Conservation (phyloP, 768 basidiomycete genomes). For the Macrolepiota fuliginosa region DNA sequence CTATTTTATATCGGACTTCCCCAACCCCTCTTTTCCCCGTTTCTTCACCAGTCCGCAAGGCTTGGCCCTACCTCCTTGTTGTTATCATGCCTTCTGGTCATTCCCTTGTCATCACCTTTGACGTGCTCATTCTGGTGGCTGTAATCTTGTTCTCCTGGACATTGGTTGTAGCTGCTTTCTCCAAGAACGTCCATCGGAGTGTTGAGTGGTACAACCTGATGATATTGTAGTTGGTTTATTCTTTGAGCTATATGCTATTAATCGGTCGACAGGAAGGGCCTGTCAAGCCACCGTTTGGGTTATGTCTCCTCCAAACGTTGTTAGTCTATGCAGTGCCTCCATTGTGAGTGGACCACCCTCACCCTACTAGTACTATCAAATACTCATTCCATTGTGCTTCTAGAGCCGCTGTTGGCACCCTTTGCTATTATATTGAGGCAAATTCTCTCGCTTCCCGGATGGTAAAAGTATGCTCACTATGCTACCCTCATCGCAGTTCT, state of each 20-base stretch:
- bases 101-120: conserved; percentile 8
- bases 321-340: background rate
- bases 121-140: background rate
- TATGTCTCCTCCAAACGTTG: conserved; percentile 9
- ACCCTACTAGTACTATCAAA: background rate
- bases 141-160: background rate
- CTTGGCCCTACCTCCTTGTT: too few species aligned
- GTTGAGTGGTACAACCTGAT: conserved; percentile 8
- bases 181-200: background rate
- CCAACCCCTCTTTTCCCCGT: too few species aligned
- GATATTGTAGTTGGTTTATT: conserved; percentile 2
- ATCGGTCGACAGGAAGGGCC: background rate
- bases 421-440: conserved; percentile 5
- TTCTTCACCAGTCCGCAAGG: too few species aligned
- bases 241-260: conserved; percentile 4
- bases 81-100: conserved; percentile 1
- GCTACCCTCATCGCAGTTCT: background rate
- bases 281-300: background rate
- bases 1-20: too few species aligned
- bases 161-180: background rate
- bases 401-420: background rate
- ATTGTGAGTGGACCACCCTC: background rate
- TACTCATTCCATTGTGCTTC: background rate
- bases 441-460: background rate
- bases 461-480: background rate